A percentile compares a stretch with the other conserved stretches of the same genome.
phyloP scores from a whole-genome alignment of 331 rosid species.

The Pyrus hybrid region DNA sequence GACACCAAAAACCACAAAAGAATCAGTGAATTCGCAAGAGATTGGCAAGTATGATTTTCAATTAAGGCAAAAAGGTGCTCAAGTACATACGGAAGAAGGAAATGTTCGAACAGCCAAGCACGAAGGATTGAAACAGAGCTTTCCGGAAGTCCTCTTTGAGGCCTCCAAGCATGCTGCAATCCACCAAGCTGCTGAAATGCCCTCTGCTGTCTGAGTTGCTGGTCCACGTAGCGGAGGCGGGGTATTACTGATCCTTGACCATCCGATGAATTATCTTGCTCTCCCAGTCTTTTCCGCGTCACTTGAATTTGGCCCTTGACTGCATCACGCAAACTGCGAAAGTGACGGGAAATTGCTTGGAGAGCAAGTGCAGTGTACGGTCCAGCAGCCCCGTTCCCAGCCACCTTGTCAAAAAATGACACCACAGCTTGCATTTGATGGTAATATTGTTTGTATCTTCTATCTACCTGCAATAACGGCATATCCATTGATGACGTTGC shows the following conservation, averaged over 20 bases:
- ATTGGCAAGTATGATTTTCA: not conserved
- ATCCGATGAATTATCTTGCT: slow-evolving; percentile 45
- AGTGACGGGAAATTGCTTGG: slow-evolving; percentile 76
- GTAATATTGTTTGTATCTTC: slow-evolving; percentile 67
- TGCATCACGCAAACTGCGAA: slow-evolving; percentile 80
- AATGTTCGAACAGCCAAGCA: slow-evolving; percentile 95
- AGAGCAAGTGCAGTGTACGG: slow-evolving; percentile 74
- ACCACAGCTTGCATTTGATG: slow-evolving; percentile 72
- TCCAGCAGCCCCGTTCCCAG: slow-evolving; percentile 82
- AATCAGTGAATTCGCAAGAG: slow-evolving; percentile 3
- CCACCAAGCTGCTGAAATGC: slow-evolving; percentile 85
- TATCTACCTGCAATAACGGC: slow-evolving; percentile 55
- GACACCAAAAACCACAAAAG: slow-evolving; percentile 16
- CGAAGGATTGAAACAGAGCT: slow-evolving; percentile 88
- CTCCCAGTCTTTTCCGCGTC: slow-evolving; percentile 63
- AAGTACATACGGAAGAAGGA: slow-evolving; percentile 80
- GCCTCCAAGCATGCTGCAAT: slow-evolving; percentile 89
- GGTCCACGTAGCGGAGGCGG: slow-evolving; percentile 87
- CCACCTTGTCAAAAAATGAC: slow-evolving; percentile 63
- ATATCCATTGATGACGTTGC: not conserved
- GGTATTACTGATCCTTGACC: slow-evolving; percentile 54
- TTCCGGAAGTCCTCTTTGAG: slow-evolving; percentile 97
- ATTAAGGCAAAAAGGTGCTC: not conserved
- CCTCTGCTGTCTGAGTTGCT: slow-evolving; percentile 79
- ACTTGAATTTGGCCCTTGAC: slow-evolving; percentile 68